phyloP scores from a whole-genome alignment of 805 yeast species.

The Starmerella riodocensis region DNA sequence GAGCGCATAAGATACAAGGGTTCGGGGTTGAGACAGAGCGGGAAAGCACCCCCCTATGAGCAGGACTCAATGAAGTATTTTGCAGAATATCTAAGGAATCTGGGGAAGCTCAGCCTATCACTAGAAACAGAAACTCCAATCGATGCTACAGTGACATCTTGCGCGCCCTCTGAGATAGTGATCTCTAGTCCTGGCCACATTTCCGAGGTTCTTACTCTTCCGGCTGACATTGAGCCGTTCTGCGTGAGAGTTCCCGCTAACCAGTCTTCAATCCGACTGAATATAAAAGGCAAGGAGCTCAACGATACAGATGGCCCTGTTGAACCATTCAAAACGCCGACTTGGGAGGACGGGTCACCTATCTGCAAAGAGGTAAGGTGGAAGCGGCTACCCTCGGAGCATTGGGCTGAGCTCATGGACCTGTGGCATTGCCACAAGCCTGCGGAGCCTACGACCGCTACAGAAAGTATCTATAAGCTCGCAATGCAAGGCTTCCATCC shows the following conservation, averaged over 20 bases:
- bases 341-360: slow-evolving; percentile 1
- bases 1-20: no score
- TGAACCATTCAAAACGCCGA: background rate
- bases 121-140: background rate
- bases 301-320: background rate
- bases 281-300: no score
- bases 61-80: slow-evolving; percentile 13
- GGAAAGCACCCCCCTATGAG: background rate
- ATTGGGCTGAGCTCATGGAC: slow-evolving; percentile 92
- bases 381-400: slow-evolving; percentile 73
- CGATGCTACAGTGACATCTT: background rate
- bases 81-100: slow-evolving; percentile 22
- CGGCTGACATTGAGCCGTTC: background rate
- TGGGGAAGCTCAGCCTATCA: slow-evolving; percentile 17
- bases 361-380: slow-evolving; percentile 11
- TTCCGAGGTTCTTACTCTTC: background rate
- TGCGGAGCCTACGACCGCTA: slow-evolving; percentile 6
- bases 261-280: no score
- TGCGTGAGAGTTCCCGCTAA: no score
- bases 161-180: background rate
- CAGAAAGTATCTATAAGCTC: slow-evolving; percentile 19
- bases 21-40: no score
- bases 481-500: slow-evolving; percentile 30
- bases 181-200: background rate
- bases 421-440: slow-evolving; percentile 88